Evolutionary conservation across 331 rosid genomes (phyloP).

Genomic region (Malus hybrid): DNA sequence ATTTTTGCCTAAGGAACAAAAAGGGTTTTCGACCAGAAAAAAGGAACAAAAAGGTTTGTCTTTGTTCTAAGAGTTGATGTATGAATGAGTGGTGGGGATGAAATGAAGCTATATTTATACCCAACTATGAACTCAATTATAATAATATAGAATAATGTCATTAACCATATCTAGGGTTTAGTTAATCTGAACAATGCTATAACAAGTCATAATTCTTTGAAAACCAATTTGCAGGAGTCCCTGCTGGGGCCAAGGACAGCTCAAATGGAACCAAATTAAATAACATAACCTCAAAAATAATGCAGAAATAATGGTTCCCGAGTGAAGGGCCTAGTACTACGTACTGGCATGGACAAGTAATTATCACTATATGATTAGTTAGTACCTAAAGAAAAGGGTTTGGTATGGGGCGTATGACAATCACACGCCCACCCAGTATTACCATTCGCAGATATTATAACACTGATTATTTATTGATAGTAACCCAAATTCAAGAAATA

Average conservation of each 20-base stretch:
- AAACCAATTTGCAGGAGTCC: not conserved
- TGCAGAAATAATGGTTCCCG: not conserved
- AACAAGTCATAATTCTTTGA: not conserved
- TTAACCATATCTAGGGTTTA: constrained; percentile 11
- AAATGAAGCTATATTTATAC: constrained; percentile 33
- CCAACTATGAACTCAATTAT: not conserved
- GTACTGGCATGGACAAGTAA: not conserved
- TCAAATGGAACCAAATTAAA: constrained; percentile 15
- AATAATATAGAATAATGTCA: not conserved
- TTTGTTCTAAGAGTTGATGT: not conserved
- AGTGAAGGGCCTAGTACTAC: not conserved
- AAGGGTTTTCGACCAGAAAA: not conserved
- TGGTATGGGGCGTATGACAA: no score
- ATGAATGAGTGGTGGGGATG: constrained; percentile 10
- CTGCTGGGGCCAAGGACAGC: constrained; percentile 19
- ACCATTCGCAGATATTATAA: no score
- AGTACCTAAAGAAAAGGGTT: no score
- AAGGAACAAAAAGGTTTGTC: no score
- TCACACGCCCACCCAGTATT: no score
- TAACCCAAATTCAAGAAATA: no score
- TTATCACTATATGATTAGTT: no score
- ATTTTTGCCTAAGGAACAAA: constrained; percentile 16
- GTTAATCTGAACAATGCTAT: not conserved
- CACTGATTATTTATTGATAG: no score
- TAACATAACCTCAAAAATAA: constrained; percentile 1